Evolutionary conservation across 2,329 filamentous ascomycete genomes (phyloP).

Genomic region (Monosporascus sp.): DNA sequence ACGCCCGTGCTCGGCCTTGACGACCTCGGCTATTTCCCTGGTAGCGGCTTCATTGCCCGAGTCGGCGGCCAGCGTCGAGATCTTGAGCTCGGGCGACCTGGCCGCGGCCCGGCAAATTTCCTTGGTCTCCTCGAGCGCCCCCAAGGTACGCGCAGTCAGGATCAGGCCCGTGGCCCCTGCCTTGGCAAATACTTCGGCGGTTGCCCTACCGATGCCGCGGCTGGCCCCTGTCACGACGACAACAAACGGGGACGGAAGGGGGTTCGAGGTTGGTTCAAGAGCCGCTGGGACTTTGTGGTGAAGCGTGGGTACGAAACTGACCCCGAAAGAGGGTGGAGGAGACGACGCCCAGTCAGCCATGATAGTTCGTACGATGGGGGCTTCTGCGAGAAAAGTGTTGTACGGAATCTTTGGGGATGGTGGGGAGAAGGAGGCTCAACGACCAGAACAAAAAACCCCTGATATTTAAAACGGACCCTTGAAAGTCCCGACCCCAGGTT

Average conservation of each 20-base stretch:
- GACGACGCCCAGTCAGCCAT: background rate
- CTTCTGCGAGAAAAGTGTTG: constrained; percentile 3
- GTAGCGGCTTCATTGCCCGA: background rate
- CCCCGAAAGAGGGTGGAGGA: background rate
- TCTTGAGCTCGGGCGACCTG: background rate
- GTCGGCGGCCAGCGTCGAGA: background rate
- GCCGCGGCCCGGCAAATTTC: background rate
- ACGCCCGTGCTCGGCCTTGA: background rate
- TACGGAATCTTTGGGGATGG: constrained; percentile 7
- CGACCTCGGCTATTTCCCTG: background rate
- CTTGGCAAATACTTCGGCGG: background rate
- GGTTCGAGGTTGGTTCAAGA: background rate
- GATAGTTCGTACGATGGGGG: too few relatives aligned
- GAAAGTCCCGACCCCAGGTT: too few relatives aligned
- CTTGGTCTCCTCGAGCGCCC: background rate
- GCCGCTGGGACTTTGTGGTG: background rate
- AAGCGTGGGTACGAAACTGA: background rate
- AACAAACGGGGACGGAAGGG: background rate
- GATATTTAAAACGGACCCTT: background rate
- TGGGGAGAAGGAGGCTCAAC: too few relatives aligned
- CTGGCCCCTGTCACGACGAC: background rate
- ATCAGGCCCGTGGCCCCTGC: background rate
- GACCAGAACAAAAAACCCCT: too few relatives aligned
- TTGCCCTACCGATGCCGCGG: background rate
- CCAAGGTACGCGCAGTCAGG: background rate